phyloP scores from a whole-genome alignment of 495 filamentous ascomycete species.

The Podospora comata region DNA sequence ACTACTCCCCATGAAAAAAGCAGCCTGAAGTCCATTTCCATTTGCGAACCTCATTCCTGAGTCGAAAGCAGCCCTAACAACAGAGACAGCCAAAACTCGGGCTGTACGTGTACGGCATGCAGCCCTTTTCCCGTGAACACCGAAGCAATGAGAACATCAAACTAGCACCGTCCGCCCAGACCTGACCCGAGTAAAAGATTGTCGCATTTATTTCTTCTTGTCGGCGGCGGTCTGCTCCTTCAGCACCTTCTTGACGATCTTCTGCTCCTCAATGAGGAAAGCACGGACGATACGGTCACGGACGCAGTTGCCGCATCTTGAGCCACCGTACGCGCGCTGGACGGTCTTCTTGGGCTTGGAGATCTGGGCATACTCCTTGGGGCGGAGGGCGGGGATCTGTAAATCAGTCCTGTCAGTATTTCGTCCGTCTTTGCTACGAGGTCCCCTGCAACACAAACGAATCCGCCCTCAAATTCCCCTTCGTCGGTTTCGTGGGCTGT shows the following conservation, averaged over 20 bases:
- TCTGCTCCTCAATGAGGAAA: constrained; percentile 99
- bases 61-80: constrained; percentile 50
- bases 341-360: constrained; percentile 98
- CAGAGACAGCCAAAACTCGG: constrained; percentile 38
- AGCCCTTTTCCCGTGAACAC: constrained; percentile 49
- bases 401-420: constrained; percentile 22
- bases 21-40: constrained; percentile 40
- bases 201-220: constrained; percentile 68
- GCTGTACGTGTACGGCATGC: constrained; percentile 46
- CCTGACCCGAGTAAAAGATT: constrained; percentile 22
- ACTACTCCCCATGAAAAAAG: constrained; percentile 19
- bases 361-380: constrained; percentile 93
- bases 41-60: constrained; percentile 39
- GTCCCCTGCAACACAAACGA: neutral
- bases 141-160: constrained; percentile 49
- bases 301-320: constrained; percentile 96
- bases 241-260: constrained; percentile 99
- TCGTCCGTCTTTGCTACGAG: neutral
- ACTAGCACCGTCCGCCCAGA: constrained; percentile 28
- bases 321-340: constrained; percentile 95
- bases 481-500: neutral
- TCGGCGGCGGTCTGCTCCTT: constrained; percentile 69
- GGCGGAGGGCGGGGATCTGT: constrained; percentile 92
- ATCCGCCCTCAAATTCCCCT: neutral
- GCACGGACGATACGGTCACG: constrained; percentile 95